Evolutionary conservation across 2,329 filamentous ascomycete genomes (phyloP).

Genomic region (Colletotrichum agaves): DNA sequence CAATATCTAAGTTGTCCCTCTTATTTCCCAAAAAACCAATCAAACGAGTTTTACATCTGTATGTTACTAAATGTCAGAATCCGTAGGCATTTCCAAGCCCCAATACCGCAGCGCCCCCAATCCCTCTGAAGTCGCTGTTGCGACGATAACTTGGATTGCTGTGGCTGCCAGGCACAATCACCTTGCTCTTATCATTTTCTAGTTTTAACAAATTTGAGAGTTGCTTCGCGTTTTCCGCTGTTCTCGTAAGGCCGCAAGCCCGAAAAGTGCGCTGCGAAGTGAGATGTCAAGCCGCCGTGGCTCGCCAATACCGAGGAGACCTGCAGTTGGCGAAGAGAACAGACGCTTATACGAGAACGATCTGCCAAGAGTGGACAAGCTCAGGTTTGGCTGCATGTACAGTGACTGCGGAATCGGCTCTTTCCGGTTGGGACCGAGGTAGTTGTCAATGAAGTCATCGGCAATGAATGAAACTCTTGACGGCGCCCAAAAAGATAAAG

Average conservation of each 20-base stretch:
- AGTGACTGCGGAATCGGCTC: slow-evolving; percentile 26
- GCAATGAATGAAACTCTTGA: slow-evolving; percentile 17
- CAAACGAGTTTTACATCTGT: background rate
- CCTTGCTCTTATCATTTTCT: slow-evolving; percentile 25
- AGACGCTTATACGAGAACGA: slow-evolving; percentile 35
- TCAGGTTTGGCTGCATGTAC: slow-evolving; percentile 16
- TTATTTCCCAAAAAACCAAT: background rate
- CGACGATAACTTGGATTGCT: slow-evolving; percentile 15
- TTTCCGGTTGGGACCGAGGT: slow-evolving; percentile 16
- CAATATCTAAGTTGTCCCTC: background rate
- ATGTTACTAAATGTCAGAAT: background rate
- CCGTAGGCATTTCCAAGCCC: slow-evolving; percentile 27
- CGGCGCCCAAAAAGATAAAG: slow-evolving; percentile 25
- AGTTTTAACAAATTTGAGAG: slow-evolving; percentile 27
- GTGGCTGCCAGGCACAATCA: slow-evolving; percentile 20
- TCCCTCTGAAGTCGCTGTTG: slow-evolving; percentile 25
- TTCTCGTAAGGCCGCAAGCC: slow-evolving; percentile 17
- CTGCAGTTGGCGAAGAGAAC: slow-evolving; percentile 39
- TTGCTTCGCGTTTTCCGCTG: slow-evolving; percentile 8
- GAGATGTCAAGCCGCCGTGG: slow-evolving; percentile 30
- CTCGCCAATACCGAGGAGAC: slow-evolving; percentile 39
- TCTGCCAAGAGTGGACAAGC: background rate
- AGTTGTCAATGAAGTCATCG: slow-evolving; percentile 28
- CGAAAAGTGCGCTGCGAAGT: slow-evolving; percentile 29
- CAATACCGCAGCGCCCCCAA: slow-evolving; percentile 22